Conservation (phyloP, 164 flowering plant genomes). For the Tinospora cordifolia region DNA sequence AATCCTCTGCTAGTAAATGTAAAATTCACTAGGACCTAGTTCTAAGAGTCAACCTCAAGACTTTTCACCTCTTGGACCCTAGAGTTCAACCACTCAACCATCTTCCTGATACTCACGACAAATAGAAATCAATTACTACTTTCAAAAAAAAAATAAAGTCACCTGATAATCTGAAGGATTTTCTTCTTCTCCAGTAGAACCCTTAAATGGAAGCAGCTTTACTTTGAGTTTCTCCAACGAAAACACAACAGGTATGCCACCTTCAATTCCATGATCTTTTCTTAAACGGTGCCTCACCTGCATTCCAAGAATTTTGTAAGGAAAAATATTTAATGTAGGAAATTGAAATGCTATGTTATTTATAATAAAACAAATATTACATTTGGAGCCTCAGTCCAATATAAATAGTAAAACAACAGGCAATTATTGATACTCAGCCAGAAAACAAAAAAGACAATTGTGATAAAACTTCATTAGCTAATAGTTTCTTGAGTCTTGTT, state of each 20-base stretch:
- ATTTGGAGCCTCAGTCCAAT: background rate
- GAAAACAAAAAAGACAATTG: background rate
- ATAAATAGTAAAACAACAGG: background rate
- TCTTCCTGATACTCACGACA: too few relatives aligned
- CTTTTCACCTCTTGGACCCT: too few relatives aligned
- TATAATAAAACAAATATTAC: background rate
- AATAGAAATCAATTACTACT: too few relatives aligned
- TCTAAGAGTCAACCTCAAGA: too few relatives aligned
- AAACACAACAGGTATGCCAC: slow-evolving; percentile 93
- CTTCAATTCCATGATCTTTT: slow-evolving; percentile 79
- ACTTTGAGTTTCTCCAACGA: slow-evolving; percentile 93
- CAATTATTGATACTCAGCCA: background rate
- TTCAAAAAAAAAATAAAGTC: slow-evolving; percentile 9
- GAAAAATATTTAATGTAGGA: background rate
- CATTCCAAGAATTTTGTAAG: slow-evolving; percentile 1
- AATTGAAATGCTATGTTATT: background rate
- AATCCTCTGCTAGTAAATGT: too few relatives aligned
- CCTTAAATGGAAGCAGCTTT: slow-evolving; percentile 87
- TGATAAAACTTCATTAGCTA: background rate
- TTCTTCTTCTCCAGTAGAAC: slow-evolving; percentile 70
- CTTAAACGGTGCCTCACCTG: slow-evolving; percentile 82
- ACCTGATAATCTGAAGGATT: slow-evolving; percentile 96
- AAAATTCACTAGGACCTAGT: too few relatives aligned
- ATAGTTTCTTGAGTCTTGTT: too few relatives aligned
- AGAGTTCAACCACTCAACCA: too few relatives aligned